Evolutionary conservation across 768 basidiomycete genomes (phyloP).

Genomic region (Porphyrellus cyaneotinctus): DNA sequence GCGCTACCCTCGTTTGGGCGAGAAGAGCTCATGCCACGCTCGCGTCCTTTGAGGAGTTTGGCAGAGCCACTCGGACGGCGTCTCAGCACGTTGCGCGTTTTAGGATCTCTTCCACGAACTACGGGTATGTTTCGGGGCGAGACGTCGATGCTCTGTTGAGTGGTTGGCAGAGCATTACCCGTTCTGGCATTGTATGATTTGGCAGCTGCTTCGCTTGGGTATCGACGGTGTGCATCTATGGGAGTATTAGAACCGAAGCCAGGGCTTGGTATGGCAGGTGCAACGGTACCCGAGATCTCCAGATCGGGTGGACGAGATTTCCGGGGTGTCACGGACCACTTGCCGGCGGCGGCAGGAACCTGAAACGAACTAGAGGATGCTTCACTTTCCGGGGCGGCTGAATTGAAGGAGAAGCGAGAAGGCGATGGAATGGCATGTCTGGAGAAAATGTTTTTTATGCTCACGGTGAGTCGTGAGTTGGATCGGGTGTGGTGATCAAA

Average conservation of each 20-base stretch:
- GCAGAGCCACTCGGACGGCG: constrained; percentile 29
- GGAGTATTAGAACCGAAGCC: background rate
- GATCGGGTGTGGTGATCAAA: constrained; percentile 10
- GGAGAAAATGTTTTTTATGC: constrained; percentile 35
- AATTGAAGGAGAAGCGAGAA: constrained; percentile 21
- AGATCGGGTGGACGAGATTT: constrained; percentile 24
- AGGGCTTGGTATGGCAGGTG: constrained; percentile 3
- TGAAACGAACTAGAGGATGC: constrained; percentile 10
- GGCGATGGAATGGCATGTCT: constrained; percentile 28
- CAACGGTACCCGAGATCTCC: constrained; percentile 13
- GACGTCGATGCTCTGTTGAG: constrained; percentile 13
- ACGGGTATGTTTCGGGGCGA: constrained; percentile 1
- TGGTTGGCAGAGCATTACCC: background rate
- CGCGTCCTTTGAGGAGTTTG: constrained; percentile 17
- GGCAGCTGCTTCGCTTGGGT: constrained; percentile 12
- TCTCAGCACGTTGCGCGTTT: constrained; percentile 30
- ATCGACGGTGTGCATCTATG: constrained; percentile 19
- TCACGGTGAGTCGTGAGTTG: constrained; percentile 20
- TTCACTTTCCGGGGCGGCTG: constrained; percentile 13
- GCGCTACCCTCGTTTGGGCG: background rate
- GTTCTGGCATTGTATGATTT: constrained; percentile 1
- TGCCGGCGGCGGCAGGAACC: background rate
- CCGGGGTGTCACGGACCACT: constrained; percentile 15
- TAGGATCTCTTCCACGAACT: constrained; percentile 12
- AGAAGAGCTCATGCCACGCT: constrained; percentile 11